A percentile compares a stretch with the other conserved stretches of the same genome.
phyloP scores from a whole-genome alignment of 129 eudicot genomes.

The Silybum marianum region DNA sequence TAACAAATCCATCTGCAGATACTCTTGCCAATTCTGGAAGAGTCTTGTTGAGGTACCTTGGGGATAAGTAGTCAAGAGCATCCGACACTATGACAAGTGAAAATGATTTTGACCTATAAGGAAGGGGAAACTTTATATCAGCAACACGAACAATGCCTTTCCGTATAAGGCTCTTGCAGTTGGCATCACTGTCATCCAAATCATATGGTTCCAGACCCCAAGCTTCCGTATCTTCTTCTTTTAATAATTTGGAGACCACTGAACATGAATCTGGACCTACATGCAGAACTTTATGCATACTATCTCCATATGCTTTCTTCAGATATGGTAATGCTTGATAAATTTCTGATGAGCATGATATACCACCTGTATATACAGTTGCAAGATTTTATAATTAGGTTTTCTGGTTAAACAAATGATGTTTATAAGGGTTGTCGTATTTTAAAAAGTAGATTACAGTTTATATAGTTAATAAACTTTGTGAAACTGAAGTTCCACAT shows the following conservation, averaged over 20 bases:
- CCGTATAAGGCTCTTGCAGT: slow-evolving; percentile 71
- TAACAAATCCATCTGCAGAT: slow-evolving; percentile 81
- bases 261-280: slow-evolving; percentile 92
- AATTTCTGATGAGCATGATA: slow-evolving; percentile 71
- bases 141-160: slow-evolving; percentile 87
- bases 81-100: slow-evolving; percentile 89
- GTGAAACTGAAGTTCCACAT: too few relatives aligned
- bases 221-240: slow-evolving; percentile 93
- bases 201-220: slow-evolving; percentile 98
- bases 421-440: too few relatives aligned
- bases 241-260: slow-evolving; percentile 65
- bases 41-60: slow-evolving; percentile 87
- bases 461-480: too few relatives aligned
- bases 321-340: slow-evolving; percentile 62
- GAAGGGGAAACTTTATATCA: slow-evolving; percentile 86
- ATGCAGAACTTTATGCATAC: slow-evolving; percentile 82
- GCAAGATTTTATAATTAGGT: background rate
- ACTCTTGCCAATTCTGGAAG: slow-evolving; percentile 89
- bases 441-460: too few relatives aligned
- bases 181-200: slow-evolving; percentile 76
- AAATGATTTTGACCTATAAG: slow-evolving; percentile 76
- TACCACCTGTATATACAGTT: slow-evolving; percentile 52
- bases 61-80: slow-evolving; percentile 90
- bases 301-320: slow-evolving; percentile 83
- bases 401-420: background rate